phyloP scores from a whole-genome alignment of 352 stramenopile species.

The Achlya hypogyna region DNA sequence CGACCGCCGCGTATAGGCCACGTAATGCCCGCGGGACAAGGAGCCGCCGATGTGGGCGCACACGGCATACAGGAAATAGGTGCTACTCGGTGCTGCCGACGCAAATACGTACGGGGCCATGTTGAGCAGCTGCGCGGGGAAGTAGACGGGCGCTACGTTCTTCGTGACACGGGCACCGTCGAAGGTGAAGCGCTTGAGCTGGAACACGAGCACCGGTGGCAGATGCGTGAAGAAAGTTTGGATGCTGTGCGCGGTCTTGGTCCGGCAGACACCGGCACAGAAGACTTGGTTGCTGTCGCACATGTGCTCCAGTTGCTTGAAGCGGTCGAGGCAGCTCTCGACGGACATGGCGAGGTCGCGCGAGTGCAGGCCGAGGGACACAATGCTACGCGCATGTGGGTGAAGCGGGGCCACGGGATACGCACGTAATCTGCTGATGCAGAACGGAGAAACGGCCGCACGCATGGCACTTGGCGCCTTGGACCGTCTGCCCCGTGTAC shows the following conservation, averaged over 20 bases:
- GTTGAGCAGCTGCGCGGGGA: constrained; percentile 50
- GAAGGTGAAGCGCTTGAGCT: constrained; percentile 60
- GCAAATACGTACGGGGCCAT: constrained; percentile 59
- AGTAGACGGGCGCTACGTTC: constrained; percentile 41
- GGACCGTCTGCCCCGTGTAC: constrained; percentile 68
- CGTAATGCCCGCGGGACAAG: constrained; percentile 63
- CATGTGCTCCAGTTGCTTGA: constrained; percentile 50
- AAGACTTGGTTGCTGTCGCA: constrained; percentile 56
- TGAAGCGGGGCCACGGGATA: constrained; percentile 25
- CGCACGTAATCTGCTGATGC: constrained; percentile 51
- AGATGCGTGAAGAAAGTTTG: constrained; percentile 62
- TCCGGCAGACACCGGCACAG: constrained; percentile 52
- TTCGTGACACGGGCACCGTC: constrained; percentile 35
- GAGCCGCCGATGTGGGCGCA: constrained; percentile 59
- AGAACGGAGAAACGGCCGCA: constrained; percentile 60
- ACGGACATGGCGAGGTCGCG: constrained; percentile 35
- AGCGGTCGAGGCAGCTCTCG: constrained; percentile 39
- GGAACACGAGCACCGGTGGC: constrained; percentile 43
- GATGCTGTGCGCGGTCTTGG: constrained; percentile 55
- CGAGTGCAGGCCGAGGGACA: constrained; percentile 49
- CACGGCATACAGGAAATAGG: constrained; percentile 51
- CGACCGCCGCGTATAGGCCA: constrained; percentile 40
- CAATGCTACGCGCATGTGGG: constrained; percentile 31
- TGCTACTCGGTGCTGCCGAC: constrained; percentile 39
- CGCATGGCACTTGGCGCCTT: constrained; percentile 62